phyloP scores from a whole-genome alignment of 164 flowering plant genomes.

The Vitis rupestris region DNA sequence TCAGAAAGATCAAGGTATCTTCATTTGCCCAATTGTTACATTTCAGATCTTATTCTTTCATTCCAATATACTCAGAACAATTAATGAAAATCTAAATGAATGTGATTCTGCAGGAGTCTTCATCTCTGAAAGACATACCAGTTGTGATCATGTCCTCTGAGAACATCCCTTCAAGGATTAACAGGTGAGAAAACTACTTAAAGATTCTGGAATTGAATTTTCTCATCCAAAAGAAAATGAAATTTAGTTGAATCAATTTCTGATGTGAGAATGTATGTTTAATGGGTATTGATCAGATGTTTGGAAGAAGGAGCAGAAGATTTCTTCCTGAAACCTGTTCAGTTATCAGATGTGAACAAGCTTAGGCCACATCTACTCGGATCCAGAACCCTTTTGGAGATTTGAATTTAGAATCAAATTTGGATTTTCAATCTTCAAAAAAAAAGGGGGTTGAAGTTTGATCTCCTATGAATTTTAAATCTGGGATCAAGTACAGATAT shows the following conservation, averaged over 20 bases:
- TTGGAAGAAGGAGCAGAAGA: conserved; percentile 77
- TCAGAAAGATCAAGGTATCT: conserved; percentile 43
- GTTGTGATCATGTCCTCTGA: conserved; percentile 67
- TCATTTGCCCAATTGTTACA: not conserved
- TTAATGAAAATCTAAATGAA: not conserved
- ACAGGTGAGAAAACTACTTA: conserved; percentile 21
- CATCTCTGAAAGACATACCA: conserved; percentile 44
- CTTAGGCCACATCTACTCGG: conserved; percentile 50
- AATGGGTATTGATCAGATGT: conserved; percentile 35
- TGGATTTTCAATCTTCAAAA: no score
- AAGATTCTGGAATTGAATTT: not conserved
- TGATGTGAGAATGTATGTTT: not conserved
- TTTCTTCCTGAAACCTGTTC: conserved; percentile 64
- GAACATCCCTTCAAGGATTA: conserved; percentile 51
- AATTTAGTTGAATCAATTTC: not conserved
- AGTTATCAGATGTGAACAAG: conserved; percentile 52
- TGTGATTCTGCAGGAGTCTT: conserved; percentile 34
- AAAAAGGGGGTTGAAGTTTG: no score
- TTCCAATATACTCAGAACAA: not conserved
- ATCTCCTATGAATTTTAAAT: no score
- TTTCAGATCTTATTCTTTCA: no score
- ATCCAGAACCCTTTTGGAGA: no score
- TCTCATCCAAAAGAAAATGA: not conserved
- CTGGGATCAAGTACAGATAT: no score
- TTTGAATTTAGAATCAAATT: no score